phyloP scores from a whole-genome alignment of 2,329 filamentous ascomycete genomes.

The Calonectria naviculata region DNA sequence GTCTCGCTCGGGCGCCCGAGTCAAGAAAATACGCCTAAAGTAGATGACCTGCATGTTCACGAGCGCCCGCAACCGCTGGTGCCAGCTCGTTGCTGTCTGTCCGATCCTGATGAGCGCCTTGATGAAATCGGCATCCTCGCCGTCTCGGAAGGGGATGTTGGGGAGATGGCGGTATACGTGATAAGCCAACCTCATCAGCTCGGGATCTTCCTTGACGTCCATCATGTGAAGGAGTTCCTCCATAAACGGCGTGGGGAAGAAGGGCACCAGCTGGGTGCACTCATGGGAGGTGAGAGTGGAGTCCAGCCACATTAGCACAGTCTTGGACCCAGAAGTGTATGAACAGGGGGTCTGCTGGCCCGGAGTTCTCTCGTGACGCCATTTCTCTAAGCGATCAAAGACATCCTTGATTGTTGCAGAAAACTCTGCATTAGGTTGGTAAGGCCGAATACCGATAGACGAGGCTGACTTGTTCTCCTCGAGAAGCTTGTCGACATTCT shows the following conservation, averaged over 20 bases:
- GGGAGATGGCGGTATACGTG: constrained; percentile 97
- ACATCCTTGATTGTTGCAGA: constrained; percentile 76
- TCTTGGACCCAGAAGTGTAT: constrained; percentile 97
- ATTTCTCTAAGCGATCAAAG: constrained; percentile 83
- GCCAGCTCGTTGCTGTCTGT: constrained; percentile 87
- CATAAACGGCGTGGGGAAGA: constrained; percentile 91
- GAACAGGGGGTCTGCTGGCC: constrained; percentile 94
- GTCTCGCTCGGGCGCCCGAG: constrained; percentile 78
- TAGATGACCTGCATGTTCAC: constrained; percentile 99
- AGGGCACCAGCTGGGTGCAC: constrained; percentile 88
- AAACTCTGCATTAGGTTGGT: constrained; percentile 82
- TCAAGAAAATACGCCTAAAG: constrained; percentile 94
- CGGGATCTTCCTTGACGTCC: constrained; percentile 98
- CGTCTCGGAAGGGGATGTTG: constrained; percentile 91
- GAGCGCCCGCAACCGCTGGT: constrained; percentile 91
- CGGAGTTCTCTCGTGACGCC: constrained; percentile 85
- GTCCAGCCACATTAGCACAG: constrained; percentile 94
- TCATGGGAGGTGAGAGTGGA: constrained; percentile 90
- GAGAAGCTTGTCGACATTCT: constrained; percentile 79
- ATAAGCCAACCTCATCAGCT: constrained; percentile 93
- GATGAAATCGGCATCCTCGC: constrained; percentile 88
- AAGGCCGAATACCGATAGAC: constrained; percentile 86
- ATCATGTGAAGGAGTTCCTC: constrained; percentile 98
- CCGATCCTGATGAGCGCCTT: constrained; percentile 89
- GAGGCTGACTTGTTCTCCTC: constrained; percentile 82